phyloP scores from a whole-genome alignment of 768 basidiomycete genomes.

The Agaricus sinodeliciosus region DNA sequence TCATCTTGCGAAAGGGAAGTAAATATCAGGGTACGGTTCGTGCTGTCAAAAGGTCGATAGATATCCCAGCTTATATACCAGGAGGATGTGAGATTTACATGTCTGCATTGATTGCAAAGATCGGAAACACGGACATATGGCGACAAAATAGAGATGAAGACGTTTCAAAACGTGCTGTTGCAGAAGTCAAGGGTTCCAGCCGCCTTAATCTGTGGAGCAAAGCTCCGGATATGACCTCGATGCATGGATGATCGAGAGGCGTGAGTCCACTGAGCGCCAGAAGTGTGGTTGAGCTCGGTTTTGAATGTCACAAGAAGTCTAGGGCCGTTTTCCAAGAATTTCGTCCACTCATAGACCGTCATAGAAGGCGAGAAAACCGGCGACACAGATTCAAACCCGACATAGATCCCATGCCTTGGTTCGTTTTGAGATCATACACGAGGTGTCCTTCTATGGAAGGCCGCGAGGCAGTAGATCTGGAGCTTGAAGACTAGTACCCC shows the following conservation, averaged over 20 bases:
- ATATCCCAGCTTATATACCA: conserved; percentile 52
- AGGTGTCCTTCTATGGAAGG: conserved; percentile 51
- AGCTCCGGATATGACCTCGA: conserved; percentile 52
- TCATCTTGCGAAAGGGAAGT: conserved; percentile 30
- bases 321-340: conserved; percentile 20
- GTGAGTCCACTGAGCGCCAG: conserved; percentile 38
- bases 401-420: conserved; percentile 29
- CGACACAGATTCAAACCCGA: conserved; percentile 8
- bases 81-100: conserved; percentile 37
- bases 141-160: conserved; percentile 69
- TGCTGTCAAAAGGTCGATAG: conserved; percentile 23
- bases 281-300: conserved; percentile 6
- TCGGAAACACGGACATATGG: conserved; percentile 71
- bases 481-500: conserved; percentile 32
- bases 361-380: conserved; percentile 8
- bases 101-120: conserved; percentile 44
- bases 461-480: conserved; percentile 45
- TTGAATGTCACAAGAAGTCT: conserved; percentile 23
- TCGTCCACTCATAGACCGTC: conserved; percentile 8
- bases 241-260: conserved; percentile 59
- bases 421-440: conserved; percentile 24
- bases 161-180: conserved; percentile 62
- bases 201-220: conserved; percentile 68
- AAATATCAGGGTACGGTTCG: conserved; percentile 14
- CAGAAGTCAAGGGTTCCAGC: conserved; percentile 59